Percentiles rank a stretch among this genome's conserved stretches.
Evolutionary conservation across 2,329 filamentous ascomycete genomes (phyloP).

Genomic region (Cladophialophora immunda): DNA sequence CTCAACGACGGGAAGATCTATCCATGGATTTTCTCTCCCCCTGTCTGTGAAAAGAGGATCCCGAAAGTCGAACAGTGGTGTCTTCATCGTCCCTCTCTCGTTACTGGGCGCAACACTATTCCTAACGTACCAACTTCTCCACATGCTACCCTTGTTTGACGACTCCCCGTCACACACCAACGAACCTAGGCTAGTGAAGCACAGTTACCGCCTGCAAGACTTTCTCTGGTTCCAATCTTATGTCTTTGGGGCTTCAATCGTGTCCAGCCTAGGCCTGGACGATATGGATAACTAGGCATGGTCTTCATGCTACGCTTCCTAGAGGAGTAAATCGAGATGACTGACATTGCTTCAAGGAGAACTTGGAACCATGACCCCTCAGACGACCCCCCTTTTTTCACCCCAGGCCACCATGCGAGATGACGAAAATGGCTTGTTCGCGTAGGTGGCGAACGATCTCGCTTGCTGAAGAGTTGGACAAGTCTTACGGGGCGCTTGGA

Average conservation of each 20-base stretch:
- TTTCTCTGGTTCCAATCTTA: slow-evolving; percentile 4
- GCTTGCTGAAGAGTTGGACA: slow-evolving; percentile 1
- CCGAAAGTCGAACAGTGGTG: not conserved
- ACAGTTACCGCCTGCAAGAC: not conserved
- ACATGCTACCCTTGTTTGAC: not conserved
- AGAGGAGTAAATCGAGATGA: not conserved
- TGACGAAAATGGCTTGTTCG: slow-evolving; percentile 5
- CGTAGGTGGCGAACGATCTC: not conserved
- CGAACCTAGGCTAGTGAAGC: slow-evolving; percentile 1
- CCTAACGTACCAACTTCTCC: not conserved
- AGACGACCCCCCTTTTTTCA: not conserved
- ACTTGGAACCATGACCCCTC: slow-evolving; percentile 1
- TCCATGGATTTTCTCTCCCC: not conserved
- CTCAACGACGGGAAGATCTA: not conserved
- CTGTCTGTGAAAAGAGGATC: not conserved
- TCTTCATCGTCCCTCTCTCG: not conserved
- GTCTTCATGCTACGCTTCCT: not conserved
- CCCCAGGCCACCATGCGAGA: not conserved
- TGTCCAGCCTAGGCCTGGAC: not conserved
- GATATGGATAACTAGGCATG: not conserved
- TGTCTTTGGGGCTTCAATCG: not conserved
- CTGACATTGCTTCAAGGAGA: not conserved
- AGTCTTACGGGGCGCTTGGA: not conserved
- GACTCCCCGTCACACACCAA: not conserved
- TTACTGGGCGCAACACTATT: not conserved